phyloP scores from a whole-genome alignment of 2,329 filamentous ascomycete genomes.

The Metarhizium rileyi region DNA sequence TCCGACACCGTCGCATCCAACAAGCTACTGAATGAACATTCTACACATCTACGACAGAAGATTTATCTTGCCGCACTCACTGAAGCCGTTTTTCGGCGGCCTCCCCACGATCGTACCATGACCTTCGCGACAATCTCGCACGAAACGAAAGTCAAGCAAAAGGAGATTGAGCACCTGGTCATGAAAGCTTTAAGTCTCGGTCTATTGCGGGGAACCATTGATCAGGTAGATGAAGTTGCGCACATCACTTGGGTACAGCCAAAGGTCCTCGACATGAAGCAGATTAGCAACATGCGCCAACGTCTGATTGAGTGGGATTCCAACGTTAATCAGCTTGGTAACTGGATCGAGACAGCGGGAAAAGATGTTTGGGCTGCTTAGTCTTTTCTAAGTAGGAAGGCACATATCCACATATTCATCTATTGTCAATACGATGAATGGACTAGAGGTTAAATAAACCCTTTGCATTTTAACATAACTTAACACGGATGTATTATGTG shows the following conservation, averaged over 20 bases:
- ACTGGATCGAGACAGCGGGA: conserved; percentile 91
- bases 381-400: conserved; percentile 8
- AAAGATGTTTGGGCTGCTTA: conserved; percentile 93
- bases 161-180: conserved; percentile 94
- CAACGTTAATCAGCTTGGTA: conserved; percentile 89
- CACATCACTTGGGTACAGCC: conserved; percentile 98
- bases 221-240: conserved; percentile 89
- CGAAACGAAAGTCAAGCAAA: conserved; percentile 82
- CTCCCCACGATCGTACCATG: conserved; percentile 92
- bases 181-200: conserved; percentile 99
- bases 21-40: conserved; percentile 67
- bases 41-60: conserved; percentile 85
- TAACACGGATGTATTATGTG: neutral
- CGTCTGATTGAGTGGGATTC: conserved; percentile 89
- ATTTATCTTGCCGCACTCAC: conserved; percentile 95
- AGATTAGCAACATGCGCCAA: conserved; percentile 86
- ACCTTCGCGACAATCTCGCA: conserved; percentile 78
- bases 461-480: neutral
- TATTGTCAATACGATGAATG: neutral
- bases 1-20: conserved; percentile 74
- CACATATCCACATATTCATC: neutral
- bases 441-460: neutral
- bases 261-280: conserved; percentile 90
- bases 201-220: conserved; percentile 81
- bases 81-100: conserved; percentile 90